phyloP scores from a whole-genome alignment of 1,139 yeast genomes.

The Nakaseomyces kungkrabaensis region DNA sequence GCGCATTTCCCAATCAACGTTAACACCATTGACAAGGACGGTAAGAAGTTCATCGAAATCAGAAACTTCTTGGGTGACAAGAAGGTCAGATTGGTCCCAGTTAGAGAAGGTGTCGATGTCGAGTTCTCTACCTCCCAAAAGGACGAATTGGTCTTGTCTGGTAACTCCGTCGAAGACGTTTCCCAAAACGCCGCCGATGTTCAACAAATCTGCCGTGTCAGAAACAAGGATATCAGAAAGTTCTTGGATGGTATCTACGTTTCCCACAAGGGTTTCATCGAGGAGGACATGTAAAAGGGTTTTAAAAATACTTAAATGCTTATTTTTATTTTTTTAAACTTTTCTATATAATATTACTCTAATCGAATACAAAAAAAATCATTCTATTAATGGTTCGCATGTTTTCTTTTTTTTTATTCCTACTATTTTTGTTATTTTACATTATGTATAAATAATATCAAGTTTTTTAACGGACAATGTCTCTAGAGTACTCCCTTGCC shows the following conservation, averaged over 20 bases:
- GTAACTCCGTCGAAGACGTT: conserved; percentile 97
- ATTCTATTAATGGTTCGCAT: not conserved
- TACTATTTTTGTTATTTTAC: too few species aligned
- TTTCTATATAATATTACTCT: not conserved
- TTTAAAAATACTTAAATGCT: too few species aligned
- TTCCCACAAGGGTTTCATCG: conserved; percentile 88
- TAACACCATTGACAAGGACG: conserved; percentile 70
- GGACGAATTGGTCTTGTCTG: conserved; percentile 87
- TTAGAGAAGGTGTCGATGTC: conserved; percentile 81
- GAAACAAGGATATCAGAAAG: conserved; percentile 99
- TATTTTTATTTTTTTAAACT: not conserved
- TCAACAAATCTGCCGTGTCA: conserved; percentile 97
- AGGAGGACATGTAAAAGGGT: conserved; percentile 29
- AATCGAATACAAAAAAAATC: not conserved
- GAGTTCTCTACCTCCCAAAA: conserved; percentile 77
- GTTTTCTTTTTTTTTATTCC: not conserved
- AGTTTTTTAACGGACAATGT: conserved; percentile 13
- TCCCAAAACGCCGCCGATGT: conserved; percentile 98
- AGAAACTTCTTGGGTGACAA: conserved; percentile 99
- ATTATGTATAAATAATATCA: not conserved
- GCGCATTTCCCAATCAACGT: conserved; percentile 99
- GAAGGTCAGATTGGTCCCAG: conserved; percentile 79
- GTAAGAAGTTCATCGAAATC: conserved; percentile 76
- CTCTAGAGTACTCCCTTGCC: conserved; percentile 49
- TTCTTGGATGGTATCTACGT: conserved; percentile 99